These are phyloP conservation scores for Baeospora myosura DNA, from an alignment of 1,284 basidiomycete species.

Conservation along the genomic window DNA sequence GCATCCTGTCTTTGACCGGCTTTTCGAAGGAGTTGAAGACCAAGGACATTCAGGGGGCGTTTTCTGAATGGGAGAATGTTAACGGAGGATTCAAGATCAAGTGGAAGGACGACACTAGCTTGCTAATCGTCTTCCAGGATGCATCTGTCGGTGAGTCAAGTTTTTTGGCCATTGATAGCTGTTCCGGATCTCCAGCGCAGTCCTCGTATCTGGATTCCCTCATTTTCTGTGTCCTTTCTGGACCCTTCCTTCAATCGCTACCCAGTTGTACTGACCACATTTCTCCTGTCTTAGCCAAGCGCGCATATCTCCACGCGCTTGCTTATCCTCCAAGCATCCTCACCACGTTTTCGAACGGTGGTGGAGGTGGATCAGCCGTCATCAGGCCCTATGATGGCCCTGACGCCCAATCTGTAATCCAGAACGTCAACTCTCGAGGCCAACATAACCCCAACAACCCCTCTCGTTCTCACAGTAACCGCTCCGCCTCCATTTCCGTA, in stretches of 20 bases:
- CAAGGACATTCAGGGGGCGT: slow-evolving; percentile 88
- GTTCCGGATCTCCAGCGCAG: too few species aligned
- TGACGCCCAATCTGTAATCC: slow-evolving; percentile 87
- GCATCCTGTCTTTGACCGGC: slow-evolving; percentile 86
- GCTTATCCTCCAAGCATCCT: slow-evolving; percentile 77
- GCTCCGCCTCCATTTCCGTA: slow-evolving; percentile 62
- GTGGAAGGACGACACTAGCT: slow-evolving; percentile 96
- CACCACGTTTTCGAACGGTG: too few species aligned
- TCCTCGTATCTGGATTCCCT: too few species aligned
- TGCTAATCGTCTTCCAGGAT: slow-evolving; percentile 91
- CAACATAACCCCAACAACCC: slow-evolving; percentile 53
- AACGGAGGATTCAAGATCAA: slow-evolving; percentile 97
- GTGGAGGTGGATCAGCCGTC: slow-evolving; percentile 46
- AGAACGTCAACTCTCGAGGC: slow-evolving; percentile 72
- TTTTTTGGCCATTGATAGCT: too few species aligned
- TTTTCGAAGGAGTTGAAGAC: slow-evolving; percentile 96
- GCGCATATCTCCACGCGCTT: slow-evolving; percentile 86
- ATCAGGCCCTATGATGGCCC: slow-evolving; percentile 92
- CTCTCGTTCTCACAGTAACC: slow-evolving; percentile 61
- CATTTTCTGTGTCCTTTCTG: slow-evolving; percentile 5
- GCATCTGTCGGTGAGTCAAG: slow-evolving; percentile 74
- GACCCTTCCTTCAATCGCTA: slow-evolving; percentile 6
- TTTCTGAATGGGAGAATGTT: slow-evolving; percentile 82
- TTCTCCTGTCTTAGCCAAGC: slow-evolving; percentile 48
- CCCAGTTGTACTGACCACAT: slow-evolving; percentile 6